phyloP scores from a whole-genome alignment of 805 yeast species.

The Groenewaldozyma salmanticensis region DNA sequence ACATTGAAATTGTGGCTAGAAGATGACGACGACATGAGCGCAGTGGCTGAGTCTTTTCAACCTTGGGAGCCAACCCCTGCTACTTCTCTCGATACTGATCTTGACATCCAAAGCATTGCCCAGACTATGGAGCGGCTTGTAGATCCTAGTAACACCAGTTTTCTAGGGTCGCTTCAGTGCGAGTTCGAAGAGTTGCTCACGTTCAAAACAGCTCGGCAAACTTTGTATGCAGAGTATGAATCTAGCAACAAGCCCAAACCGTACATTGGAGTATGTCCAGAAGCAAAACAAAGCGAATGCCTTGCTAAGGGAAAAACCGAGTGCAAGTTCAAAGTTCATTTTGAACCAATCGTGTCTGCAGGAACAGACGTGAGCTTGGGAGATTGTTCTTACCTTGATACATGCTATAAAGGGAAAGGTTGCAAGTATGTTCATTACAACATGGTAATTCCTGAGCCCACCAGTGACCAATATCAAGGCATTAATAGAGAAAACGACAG shows the following conservation, averaged over 20 bases:
- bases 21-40: neutral
- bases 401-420: slow-evolving; percentile 75
- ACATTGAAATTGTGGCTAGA: neutral
- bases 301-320: slow-evolving; percentile 12
- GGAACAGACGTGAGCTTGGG: slow-evolving; percentile 69
- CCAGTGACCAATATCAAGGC: too few relatives aligned
- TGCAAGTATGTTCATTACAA: slow-evolving; percentile 77
- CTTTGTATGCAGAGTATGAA: slow-evolving; percentile 5
- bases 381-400: slow-evolving; percentile 88
- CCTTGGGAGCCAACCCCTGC: neutral
- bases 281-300: slow-evolving; percentile 10
- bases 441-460: slow-evolving; percentile 18
- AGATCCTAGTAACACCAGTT: slow-evolving; percentile 2
- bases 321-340: slow-evolving; percentile 23
- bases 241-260: slow-evolving; percentile 4
- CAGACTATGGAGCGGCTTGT: neutral
- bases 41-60: neutral
- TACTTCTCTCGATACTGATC: neutral
- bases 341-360: slow-evolving; percentile 24
- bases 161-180: neutral
- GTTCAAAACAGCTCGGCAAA: slow-evolving; percentile 9
- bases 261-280: slow-evolving; percentile 16
- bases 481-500: neutral
- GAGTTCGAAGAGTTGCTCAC: slow-evolving; percentile 7
- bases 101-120: neutral